A percentile compares a stretch with the other conserved stretches of the same genome.
These are phyloP conservation scores for Xenoacremonium recifei DNA, from an alignment of 2,329 filamentous ascomycete genomes.

Conservation along the genomic window DNA sequence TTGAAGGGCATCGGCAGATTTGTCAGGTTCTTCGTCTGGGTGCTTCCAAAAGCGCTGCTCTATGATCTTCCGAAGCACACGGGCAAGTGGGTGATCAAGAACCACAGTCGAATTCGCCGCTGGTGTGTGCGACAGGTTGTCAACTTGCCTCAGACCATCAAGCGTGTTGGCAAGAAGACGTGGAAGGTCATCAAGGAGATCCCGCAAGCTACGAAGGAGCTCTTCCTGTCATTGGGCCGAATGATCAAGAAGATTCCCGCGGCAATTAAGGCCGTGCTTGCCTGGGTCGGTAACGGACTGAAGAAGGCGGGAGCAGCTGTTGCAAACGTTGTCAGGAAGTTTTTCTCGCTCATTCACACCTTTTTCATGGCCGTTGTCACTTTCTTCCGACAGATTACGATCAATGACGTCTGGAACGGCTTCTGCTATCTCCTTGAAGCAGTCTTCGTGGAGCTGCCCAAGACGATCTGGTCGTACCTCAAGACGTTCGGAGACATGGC, in stretches of 20 bases:
- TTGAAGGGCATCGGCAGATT: slow-evolving; percentile 22
- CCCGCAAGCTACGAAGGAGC: slow-evolving; percentile 18
- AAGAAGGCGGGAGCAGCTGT: slow-evolving; percentile 24
- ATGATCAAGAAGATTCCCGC: slow-evolving; percentile 22
- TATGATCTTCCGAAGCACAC: slow-evolving; percentile 25
- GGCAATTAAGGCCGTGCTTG: slow-evolving; percentile 20
- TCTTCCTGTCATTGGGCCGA: slow-evolving; percentile 10
- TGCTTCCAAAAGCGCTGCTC: slow-evolving; percentile 28
- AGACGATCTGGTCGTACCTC: slow-evolving; percentile 24
- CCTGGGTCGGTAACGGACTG: slow-evolving; percentile 31
- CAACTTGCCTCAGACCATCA: slow-evolving; percentile 25
- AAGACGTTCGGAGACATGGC: slow-evolving; percentile 18
- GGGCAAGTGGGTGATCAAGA: slow-evolving; percentile 21
- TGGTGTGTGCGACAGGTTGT: slow-evolving; percentile 30
- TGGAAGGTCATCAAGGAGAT: slow-evolving; percentile 23
- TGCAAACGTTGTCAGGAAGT: slow-evolving; percentile 19
- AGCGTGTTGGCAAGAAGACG: slow-evolving; percentile 8
- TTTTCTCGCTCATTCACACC: slow-evolving; percentile 37
- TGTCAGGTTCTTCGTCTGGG: slow-evolving; percentile 26
- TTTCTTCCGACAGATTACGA: slow-evolving; percentile 35
- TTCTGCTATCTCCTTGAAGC: slow-evolving; percentile 27
- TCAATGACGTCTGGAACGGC: slow-evolving; percentile 39
- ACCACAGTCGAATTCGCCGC: slow-evolving; percentile 23
- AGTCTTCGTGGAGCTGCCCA: slow-evolving; percentile 32
- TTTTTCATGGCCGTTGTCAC: slow-evolving; percentile 29